Conservation (phyloP, 2,329 filamentous ascomycete species). For the Hypoxylon sp. region DNA sequence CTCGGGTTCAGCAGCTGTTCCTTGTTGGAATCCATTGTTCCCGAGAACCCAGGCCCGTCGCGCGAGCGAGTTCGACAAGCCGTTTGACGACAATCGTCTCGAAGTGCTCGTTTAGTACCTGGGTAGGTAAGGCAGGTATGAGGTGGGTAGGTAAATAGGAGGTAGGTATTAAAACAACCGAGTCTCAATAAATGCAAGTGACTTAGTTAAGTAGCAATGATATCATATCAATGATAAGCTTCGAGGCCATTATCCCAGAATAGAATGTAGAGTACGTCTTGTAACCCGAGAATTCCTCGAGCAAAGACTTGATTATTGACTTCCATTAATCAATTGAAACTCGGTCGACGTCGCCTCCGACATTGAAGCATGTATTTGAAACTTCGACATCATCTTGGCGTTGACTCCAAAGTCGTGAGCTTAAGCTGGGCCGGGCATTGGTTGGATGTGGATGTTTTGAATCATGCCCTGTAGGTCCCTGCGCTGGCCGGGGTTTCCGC, state of each 20-base stretch:
- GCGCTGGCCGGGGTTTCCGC: too few species aligned
- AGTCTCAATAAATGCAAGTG: background rate
- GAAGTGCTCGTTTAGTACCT: background rate
- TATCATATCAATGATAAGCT: background rate
- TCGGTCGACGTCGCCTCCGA: slow-evolving; percentile 29
- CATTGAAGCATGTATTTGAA: slow-evolving; percentile 40
- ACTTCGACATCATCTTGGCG: slow-evolving; percentile 44
- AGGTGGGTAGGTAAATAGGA: too few species aligned
- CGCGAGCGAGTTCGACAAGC: background rate
- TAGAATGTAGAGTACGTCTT: background rate
- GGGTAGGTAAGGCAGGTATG: too few species aligned
- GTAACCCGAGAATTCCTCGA: slow-evolving; percentile 18
- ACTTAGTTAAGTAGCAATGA: background rate
- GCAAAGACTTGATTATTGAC: background rate
- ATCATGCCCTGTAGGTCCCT: too few species aligned
- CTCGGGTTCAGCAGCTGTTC: slow-evolving; percentile 53
- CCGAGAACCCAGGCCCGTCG: background rate
- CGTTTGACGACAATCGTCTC: background rate
- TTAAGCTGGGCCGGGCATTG: background rate
- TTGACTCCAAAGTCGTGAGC: background rate
- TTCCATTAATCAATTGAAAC: slow-evolving; percentile 26
- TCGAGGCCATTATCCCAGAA: background rate
- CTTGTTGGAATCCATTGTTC: slow-evolving; percentile 48
- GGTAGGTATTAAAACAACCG: background rate
- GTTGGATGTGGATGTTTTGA: slow-evolving; percentile 4